Conservation (phyloP, 2,329 filamentous ascomycete genomes). For the Botryosphaeria agaves region DNA sequence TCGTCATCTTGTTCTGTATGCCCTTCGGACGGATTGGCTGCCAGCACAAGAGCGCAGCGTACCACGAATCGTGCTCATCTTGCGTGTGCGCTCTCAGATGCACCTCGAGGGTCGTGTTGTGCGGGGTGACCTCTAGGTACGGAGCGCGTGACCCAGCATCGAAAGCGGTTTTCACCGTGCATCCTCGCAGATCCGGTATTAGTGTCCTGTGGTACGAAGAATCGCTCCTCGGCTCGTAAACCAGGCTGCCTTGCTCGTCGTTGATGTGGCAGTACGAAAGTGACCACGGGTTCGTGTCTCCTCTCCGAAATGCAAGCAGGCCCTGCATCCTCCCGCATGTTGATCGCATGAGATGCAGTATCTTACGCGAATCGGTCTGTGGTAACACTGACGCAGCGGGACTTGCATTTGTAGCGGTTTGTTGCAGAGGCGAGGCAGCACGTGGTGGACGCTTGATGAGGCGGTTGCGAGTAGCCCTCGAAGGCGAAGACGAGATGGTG, state of each 20-base stretch:
- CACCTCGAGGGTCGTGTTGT: constrained; percentile 40
- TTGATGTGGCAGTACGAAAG: constrained; percentile 62
- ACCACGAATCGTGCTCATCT: constrained; percentile 61
- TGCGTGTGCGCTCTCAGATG: constrained; percentile 45
- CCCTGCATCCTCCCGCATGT: constrained; percentile 67
- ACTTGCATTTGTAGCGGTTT: constrained; percentile 10
- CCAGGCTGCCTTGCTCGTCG: constrained; percentile 54
- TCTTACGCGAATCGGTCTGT: constrained; percentile 51
- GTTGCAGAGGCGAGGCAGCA: constrained; percentile 13
- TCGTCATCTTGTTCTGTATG: constrained; percentile 34
- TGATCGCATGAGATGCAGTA: constrained; percentile 60
- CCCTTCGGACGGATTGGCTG: constrained; percentile 51
- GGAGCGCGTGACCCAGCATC: constrained; percentile 29
- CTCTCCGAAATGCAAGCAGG: constrained; percentile 53
- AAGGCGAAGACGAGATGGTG: constrained; percentile 17
- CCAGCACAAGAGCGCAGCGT: constrained; percentile 67
- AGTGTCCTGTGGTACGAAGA: constrained; percentile 48
- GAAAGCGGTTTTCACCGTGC: constrained; percentile 40
- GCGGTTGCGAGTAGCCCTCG: constrained; percentile 13
- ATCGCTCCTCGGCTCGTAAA: constrained; percentile 55
- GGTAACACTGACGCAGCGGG: constrained; percentile 18
- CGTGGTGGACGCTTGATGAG: constrained; percentile 13
- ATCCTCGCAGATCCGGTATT: constrained; percentile 58
- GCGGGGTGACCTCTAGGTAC: constrained; percentile 33
- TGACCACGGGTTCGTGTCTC: constrained; percentile 45